A percentile compares a stretch with the other conserved stretches of the same genome.
Evolutionary conservation across 2,329 filamentous ascomycete genomes (phyloP).

Genomic region (Clonostachys chloroleuca): DNA sequence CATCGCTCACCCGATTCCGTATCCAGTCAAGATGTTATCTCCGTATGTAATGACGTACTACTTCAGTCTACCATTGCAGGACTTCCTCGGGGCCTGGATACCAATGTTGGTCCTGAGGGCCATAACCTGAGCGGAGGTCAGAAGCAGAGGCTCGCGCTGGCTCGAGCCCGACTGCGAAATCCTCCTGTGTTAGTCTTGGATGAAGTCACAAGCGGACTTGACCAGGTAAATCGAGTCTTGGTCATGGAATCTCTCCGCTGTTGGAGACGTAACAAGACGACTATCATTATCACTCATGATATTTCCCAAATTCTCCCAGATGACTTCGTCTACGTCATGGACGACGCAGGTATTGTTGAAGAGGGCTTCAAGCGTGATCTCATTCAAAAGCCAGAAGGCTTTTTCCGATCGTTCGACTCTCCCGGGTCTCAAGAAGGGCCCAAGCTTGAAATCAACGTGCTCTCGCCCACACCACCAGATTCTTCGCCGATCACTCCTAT

Average conservation of each 20-base stretch:
- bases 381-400: slow-evolving; percentile 9
- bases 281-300: slow-evolving; percentile 91
- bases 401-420: slow-evolving; percentile 6
- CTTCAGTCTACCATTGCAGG: slow-evolving; percentile 62
- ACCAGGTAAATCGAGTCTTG: slow-evolving; percentile 61
- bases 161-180: slow-evolving; percentile 72
- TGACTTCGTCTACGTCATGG: slow-evolving; percentile 79
- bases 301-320: slow-evolving; percentile 66
- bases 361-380: slow-evolving; percentile 56
- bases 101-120: slow-evolving; percentile 65
- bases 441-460: slow-evolving; percentile 1
- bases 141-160: slow-evolving; percentile 75
- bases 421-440: not conserved
- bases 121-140: slow-evolving; percentile 79
- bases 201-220: slow-evolving; percentile 82
- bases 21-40: slow-evolving; percentile 48
- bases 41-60: slow-evolving; percentile 62
- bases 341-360: slow-evolving; percentile 63
- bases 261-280: slow-evolving; percentile 80
- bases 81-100: slow-evolving; percentile 69
- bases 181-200: slow-evolving; percentile 81
- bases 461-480: not conserved
- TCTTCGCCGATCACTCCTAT: slow-evolving; percentile 1
- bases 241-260: slow-evolving; percentile 71
- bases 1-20: slow-evolving; percentile 41